Conservation (phyloP, 768 basidiomycete genomes). For the Auricularia cornea region DNA sequence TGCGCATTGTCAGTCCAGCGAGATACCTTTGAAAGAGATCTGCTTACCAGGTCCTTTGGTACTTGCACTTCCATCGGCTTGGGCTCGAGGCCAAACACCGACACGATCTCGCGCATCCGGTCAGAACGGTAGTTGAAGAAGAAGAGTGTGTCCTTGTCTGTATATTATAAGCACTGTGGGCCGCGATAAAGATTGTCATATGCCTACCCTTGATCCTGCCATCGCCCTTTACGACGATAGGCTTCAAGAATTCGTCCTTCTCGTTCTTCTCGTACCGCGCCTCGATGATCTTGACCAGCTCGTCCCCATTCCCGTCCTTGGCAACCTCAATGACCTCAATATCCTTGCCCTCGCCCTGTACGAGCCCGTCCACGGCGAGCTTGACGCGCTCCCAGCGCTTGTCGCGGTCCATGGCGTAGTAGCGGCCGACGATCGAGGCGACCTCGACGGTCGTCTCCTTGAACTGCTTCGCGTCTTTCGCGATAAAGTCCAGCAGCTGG, state of each 20-base stretch:
- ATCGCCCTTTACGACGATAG: slow-evolving; percentile 78
- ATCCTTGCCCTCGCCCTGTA: slow-evolving; percentile 55
- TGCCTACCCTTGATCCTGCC: slow-evolving; percentile 69
- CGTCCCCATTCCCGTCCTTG: slow-evolving; percentile 34
- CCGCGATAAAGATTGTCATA: neutral
- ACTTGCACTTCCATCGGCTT: slow-evolving; percentile 79
- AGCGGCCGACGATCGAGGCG: slow-evolving; percentile 79
- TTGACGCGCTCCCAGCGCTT: slow-evolving; percentile 95
- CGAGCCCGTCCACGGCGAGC: slow-evolving; percentile 78
- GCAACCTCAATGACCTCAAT: slow-evolving; percentile 30
- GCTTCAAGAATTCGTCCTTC: slow-evolving; percentile 94
- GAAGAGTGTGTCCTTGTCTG: slow-evolving; percentile 84
- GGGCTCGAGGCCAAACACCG: slow-evolving; percentile 70
- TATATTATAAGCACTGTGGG: neutral
- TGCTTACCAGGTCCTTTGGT: slow-evolving; percentile 63
- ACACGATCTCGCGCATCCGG: slow-evolving; percentile 86
- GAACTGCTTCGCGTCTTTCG: slow-evolving; percentile 14
- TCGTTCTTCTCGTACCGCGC: slow-evolving; percentile 75
- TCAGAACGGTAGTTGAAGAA: slow-evolving; percentile 98
- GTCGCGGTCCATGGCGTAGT: slow-evolving; percentile 96
- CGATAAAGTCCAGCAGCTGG: slow-evolving; percentile 67
- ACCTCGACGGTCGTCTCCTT: slow-evolving; percentile 74
- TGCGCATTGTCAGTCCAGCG: neutral
- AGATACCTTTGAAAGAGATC: slow-evolving; percentile 15
- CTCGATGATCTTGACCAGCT: slow-evolving; percentile 57